A percentile compares a stretch with the other conserved stretches of the same genome.
Conservation (phyloP, 768 basidiomycete genomes). For the Leucosporidium creatinivorum region DNA sequence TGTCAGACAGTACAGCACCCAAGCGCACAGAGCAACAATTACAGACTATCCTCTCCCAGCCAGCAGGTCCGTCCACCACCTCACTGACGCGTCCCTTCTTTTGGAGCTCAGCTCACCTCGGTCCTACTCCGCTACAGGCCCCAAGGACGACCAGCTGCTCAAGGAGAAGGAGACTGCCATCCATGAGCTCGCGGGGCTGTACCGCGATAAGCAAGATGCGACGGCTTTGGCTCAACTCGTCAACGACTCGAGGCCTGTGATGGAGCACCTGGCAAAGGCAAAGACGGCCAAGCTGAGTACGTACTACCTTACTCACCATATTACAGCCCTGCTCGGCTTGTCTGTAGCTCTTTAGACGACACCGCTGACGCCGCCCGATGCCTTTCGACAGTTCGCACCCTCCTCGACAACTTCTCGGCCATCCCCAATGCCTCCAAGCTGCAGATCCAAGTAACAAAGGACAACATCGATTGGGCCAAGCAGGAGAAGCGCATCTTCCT, state of each 20-base stretch:
- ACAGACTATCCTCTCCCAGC: slow-evolving; percentile 2
- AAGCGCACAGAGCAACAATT: background rate
- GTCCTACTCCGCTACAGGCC: slow-evolving; percentile 6
- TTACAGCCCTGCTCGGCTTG: background rate
- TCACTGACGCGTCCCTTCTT: slow-evolving; percentile 17
- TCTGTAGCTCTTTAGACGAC: background rate
- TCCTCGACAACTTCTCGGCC: slow-evolving; percentile 77
- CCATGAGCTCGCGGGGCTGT: slow-evolving; percentile 74
- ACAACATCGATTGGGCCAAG: slow-evolving; percentile 89
- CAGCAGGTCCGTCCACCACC: slow-evolving; percentile 42
- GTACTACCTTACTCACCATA: slow-evolving; percentile 35
- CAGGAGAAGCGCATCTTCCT: slow-evolving; percentile 88
- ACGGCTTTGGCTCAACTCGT: slow-evolving; percentile 78
- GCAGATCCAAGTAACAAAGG: slow-evolving; percentile 77
- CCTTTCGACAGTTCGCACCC: slow-evolving; percentile 63
- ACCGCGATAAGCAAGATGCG: slow-evolving; percentile 82
- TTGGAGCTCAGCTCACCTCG: no score
- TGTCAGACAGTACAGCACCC: background rate
- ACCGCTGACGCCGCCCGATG: background rate
- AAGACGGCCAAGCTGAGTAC: slow-evolving; percentile 92
- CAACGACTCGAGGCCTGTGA: slow-evolving; percentile 70
- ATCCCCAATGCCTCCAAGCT: slow-evolving; percentile 67
- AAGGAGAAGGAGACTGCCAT: slow-evolving; percentile 78
- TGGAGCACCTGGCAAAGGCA: slow-evolving; percentile 91
- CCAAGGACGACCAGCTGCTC: slow-evolving; percentile 50